Conservation (phyloP, 1,139 yeast species). For the Yamadazyma triangularis region DNA sequence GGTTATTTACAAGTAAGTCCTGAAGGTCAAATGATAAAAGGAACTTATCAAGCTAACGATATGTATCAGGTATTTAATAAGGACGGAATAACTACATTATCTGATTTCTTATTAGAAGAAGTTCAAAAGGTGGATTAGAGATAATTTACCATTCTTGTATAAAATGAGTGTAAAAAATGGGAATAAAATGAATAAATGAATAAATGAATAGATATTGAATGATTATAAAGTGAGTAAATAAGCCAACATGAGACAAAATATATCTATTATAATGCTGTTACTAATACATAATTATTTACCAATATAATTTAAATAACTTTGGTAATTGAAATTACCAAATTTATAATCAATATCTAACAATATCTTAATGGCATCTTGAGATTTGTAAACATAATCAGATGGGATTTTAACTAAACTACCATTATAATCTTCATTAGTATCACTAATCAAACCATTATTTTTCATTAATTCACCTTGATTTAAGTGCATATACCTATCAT, state of each 20-base stretch:
- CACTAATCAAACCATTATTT: slow-evolving; percentile 17
- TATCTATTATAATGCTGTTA: too few relatives aligned
- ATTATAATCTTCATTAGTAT: slow-evolving; percentile 17
- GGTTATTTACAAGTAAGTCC: slow-evolving; percentile 65
- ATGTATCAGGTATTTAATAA: slow-evolving; percentile 57
- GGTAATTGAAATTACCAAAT: slow-evolving; percentile 52
- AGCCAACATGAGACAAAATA: too few relatives aligned
- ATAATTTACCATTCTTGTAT: too few relatives aligned
- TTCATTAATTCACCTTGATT: slow-evolving; percentile 28
- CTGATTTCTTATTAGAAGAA: slow-evolving; percentile 49
- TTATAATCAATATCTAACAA: slow-evolving; percentile 61
- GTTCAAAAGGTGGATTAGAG: slow-evolving; percentile 16
- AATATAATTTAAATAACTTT: slow-evolving; percentile 48
- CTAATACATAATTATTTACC: slow-evolving; percentile 14
- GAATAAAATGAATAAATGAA: too few relatives aligned
- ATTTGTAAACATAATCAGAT: slow-evolving; percentile 52
- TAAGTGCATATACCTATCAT: slow-evolving; percentile 35
- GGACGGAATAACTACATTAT: slow-evolving; percentile 53
- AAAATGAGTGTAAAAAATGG: too few relatives aligned
- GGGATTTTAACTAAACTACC: slow-evolving; percentile 42
- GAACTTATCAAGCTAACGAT: slow-evolving; percentile 54
- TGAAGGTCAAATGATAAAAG: slow-evolving; percentile 50
- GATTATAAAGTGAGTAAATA: too few relatives aligned
- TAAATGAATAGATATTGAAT: too few relatives aligned
- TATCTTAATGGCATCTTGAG: slow-evolving; percentile 58